Base-by-base conservation (phyloP, 495 filamentous ascomycete species). In the Thermothielavioides terrestris region DNA sequence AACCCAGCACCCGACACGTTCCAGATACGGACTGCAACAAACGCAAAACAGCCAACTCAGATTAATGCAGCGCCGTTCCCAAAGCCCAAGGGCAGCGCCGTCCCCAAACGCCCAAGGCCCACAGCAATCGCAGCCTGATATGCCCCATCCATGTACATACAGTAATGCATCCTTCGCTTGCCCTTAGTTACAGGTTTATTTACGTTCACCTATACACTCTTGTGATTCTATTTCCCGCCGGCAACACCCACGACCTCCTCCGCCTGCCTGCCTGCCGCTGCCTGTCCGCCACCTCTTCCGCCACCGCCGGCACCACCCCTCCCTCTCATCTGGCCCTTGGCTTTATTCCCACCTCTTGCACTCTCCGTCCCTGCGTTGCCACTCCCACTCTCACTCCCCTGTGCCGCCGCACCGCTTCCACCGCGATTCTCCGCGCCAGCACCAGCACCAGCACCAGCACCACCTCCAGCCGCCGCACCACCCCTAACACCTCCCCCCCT, bases 321-420 rank as follows among this genome's bases (percentile, higher is more conserved):
- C 1, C 40, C 21, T 37, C 31, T 15, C 32, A 31, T 39, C 23
- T 44, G 23, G 14, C 18, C 51, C 20, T 36, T 25, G 15, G 42
- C 34, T 15, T 45, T 42, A 28, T 31, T 20, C n/a, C 42, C 27
- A 2, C 38, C 37, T 30, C 28, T 49, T 4, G 10, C 21, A 25
- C 36, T 34, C 18, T 1, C 21, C 8, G 4, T 11, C 15, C 27
- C 38, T 14, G 22, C 28, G 7, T 9, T 22, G 28, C 9, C 47
- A 39, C n/a, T 25, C 4, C 31, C 30, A 46, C 30, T 49, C 8
- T 42, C 57, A 40, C 36, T 50, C n/a, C 50, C 45, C 32, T 39
- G n/a, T n/a, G n/a, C n/a, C n/a, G n/a, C n/a, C n/a, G n/a, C n/a
- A n/a, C 44, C 23, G 12, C 27, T 23, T 5, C 14, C 28, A 11